Conservation (phyloP, 345 rosid genomes). For the Durio zibethinus region DNA sequence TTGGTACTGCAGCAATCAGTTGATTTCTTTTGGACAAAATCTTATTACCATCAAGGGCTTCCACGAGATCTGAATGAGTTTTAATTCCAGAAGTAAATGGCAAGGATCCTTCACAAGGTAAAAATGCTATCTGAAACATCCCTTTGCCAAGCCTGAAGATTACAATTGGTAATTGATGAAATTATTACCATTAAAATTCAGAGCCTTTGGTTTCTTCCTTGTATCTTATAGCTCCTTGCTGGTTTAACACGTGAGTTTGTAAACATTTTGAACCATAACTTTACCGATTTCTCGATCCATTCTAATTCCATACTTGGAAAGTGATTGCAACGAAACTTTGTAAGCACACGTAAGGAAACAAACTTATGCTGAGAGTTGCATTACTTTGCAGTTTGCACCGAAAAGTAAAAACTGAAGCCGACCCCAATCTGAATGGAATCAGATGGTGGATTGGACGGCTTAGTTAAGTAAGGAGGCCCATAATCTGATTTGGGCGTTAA, state of each 20-base stretch:
- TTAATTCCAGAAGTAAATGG: not conserved
- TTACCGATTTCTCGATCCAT: too few species aligned
- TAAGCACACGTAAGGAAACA: too few species aligned
- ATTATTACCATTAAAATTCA: not conserved
- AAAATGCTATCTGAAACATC: constrained; percentile 55
- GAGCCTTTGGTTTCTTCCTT: not conserved
- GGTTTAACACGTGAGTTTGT: not conserved
- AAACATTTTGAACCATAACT: too few species aligned
- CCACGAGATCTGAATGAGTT: not conserved
- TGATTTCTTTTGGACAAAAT: not conserved
- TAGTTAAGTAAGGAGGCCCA: too few species aligned
- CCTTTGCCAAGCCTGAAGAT: constrained; percentile 81
- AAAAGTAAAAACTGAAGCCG: too few species aligned
- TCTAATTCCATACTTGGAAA: too few species aligned
- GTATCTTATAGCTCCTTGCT: not conserved
- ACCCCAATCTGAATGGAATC: too few species aligned
- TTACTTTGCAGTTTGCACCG: too few species aligned
- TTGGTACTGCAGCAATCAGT: not conserved
- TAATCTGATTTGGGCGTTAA: too few species aligned
- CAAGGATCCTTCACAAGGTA: constrained; percentile 50
- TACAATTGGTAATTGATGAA: constrained; percentile 25
- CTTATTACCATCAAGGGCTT: not conserved
- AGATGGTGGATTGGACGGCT: too few species aligned
- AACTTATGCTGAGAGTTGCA: too few species aligned
- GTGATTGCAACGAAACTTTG: too few species aligned